Base-by-base conservation (phyloP, 345 rosid species). In the Aethionema arabicum region DNA sequence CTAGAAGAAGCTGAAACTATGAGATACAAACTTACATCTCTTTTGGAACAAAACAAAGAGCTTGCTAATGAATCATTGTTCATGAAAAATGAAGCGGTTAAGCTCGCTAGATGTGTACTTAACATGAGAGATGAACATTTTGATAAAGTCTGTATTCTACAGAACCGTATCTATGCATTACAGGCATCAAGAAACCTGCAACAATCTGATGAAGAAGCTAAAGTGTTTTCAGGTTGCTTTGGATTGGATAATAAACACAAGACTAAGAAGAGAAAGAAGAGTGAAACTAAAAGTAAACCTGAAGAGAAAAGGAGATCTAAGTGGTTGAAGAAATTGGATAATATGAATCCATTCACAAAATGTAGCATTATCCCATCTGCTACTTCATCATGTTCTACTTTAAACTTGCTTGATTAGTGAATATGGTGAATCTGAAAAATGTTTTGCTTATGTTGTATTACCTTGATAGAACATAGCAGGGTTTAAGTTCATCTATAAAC, bases 111-210 rank as follows among this genome's bases (percentile, higher is more conserved):
- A 41, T 58, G 73, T 51, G 33, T 87, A 66, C 44, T 85, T 53
- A 79, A 65, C 70, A 70, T 81, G 88, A 87, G 80, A 35, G 91
- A 85, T 66, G 91, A 83, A 53, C 63, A 72, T 66, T 65, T 59
- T 65, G 83, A 77, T 44, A 78, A 77, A 13, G 68, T 77, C 5
- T 72, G 57, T 32, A 35, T 73, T 54, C 73, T 87, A 2, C 43
- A 65, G 32, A 65, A 53, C 67, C 74, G 73, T 27, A 73, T 78
- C n/a, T 79, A 76, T 13, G 73, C 66, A 35, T 5, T 83, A 65
- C 80, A 87, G 80, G 27, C 53, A 0, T 42, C 64, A 4, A 35
- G 69, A 63, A 21, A 21, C 27, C 27, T 21, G 27, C 27, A 21
- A 21, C 27, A 21, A 2, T 21, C 27, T 21, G 27, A 21, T 21